Base-by-base conservation (phyloP, 2,329 filamentous ascomycete genomes). In the Ascochyta koolunga region DNA sequence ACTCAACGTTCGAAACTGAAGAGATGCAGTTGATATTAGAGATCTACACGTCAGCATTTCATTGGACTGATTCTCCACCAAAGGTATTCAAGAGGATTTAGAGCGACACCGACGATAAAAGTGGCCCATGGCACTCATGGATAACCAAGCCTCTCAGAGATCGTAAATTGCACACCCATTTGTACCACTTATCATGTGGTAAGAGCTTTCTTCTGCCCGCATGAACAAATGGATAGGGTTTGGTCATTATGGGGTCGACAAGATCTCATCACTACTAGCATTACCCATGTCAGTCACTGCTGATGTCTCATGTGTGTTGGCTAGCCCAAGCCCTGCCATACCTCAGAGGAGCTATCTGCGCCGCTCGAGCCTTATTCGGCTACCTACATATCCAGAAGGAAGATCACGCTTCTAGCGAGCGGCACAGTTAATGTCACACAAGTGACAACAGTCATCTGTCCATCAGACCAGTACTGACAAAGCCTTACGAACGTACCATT, bases 21-120 rank as follows among this genome's bases (percentile, higher is more conserved):
- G 18, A 25, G n/a, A 38, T 44, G 27, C 32, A 40, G 49, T 35
- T n/a, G 29, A 50, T 29, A 50, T 45, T 42, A 33, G 18, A 43
- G 25, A 51, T 56, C 47, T 50, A 51, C 50, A 10, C 16, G 35
- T 31, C 44, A 39, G 35, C 38, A 54, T 39, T 35, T 39, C 42
- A 41, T 40, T 55, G 52, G 33, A 36, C 40, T 41, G 45, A 45
- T 46, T 32, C 18, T 16, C 19, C 16, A n/a, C 11, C 38, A 39
- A 19, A 21, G 18, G 29, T 22, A 35, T 18, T 21, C 29, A 27
- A 21, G 11, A 16, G 5, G 15, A n/a, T 16, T 10, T 15, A 13
- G n/a, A 10, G 9, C 18, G 21, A 29, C 36, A 9, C 11, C 16
- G 7, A 24, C 16, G 9, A 16, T 2, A 7, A 39, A 13, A 19